phyloP scores from a whole-genome alignment of 495 filamentous ascomycete species.

The Penicillium flavigenum region DNA sequence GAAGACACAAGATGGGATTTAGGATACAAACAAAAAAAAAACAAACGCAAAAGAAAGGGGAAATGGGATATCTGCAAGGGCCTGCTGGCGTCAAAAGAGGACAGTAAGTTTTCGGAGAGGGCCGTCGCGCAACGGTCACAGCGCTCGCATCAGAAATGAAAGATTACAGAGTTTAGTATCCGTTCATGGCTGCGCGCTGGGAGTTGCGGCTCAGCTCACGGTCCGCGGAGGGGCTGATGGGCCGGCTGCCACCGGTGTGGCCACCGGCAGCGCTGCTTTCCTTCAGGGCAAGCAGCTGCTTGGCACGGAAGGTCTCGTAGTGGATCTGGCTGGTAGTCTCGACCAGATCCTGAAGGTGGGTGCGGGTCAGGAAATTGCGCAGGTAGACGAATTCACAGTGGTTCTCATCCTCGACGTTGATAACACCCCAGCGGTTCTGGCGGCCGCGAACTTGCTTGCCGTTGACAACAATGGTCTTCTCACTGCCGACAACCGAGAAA shows the following conservation, averaged over 20 bases:
- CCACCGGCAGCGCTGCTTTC: slow-evolving; percentile 87
- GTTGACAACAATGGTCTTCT: slow-evolving; percentile 95
- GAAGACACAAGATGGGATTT: slow-evolving; percentile 15
- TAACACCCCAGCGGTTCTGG: slow-evolving; percentile 98
- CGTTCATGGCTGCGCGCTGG: slow-evolving; percentile 96
- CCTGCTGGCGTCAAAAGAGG: slow-evolving; percentile 39
- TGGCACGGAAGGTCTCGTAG: slow-evolving; percentile 99
- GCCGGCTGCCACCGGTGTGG: slow-evolving; percentile 72
- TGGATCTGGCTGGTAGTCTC: slow-evolving; percentile 99
- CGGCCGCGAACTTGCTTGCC: slow-evolving; percentile 97
- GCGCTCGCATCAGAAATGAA: slow-evolving; percentile 20
- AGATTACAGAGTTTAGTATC: slow-evolving; percentile 61
- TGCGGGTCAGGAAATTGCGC: slow-evolving; percentile 94
- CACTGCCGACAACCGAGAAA: slow-evolving; percentile 96
- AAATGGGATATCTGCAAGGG: slow-evolving; percentile 51
- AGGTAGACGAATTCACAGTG: slow-evolving; percentile 99
- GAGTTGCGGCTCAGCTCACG: slow-evolving; percentile 95
- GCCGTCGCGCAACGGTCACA: slow-evolving; percentile 18
- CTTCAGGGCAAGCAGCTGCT: slow-evolving; percentile 96
- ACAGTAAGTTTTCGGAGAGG: slow-evolving; percentile 28
- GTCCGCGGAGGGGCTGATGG: slow-evolving; percentile 91
- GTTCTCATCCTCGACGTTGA: slow-evolving; percentile 98
- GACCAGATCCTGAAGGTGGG: slow-evolving; percentile 96
- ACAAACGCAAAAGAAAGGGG: slow-evolving; percentile 29
- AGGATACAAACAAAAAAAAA: slow-evolving; percentile 27